These are phyloP conservation scores for Boletus pseudo-olivaceus DNA, from an alignment of 768 basidiomycete genomes.

Conservation along the genomic window DNA sequence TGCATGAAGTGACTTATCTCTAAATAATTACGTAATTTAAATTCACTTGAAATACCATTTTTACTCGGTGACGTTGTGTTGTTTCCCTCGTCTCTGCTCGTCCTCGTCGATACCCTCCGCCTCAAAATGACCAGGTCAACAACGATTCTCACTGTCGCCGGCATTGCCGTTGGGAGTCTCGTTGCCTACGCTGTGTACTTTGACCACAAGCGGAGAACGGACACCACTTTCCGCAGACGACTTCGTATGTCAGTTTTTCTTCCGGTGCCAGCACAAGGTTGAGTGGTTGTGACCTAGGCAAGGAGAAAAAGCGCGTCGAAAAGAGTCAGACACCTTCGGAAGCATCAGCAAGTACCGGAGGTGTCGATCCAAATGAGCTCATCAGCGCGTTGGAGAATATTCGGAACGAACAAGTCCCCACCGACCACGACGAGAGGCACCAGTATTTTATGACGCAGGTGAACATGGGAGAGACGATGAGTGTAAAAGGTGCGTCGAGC, in stretches of 20 bases:
- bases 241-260: constrained; percentile 57
- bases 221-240: constrained; percentile 81
- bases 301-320: constrained; percentile 86
- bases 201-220: constrained; percentile 90
- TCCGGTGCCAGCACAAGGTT: not conserved
- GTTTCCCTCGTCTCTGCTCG: constrained; percentile 3
- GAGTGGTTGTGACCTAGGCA: constrained; percentile 49
- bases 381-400: constrained; percentile 61
- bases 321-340: constrained; percentile 55
- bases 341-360: constrained; percentile 19
- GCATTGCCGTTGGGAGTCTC: constrained; percentile 49
- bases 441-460: constrained; percentile 90
- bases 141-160: constrained; percentile 39
- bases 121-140: constrained; percentile 32
- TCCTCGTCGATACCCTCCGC: not conserved
- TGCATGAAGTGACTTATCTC: constrained; percentile 1
- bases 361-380: constrained; percentile 51
- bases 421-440: constrained; percentile 75
- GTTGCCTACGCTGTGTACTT: constrained; percentile 90
- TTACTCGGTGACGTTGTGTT: constrained; percentile 6
- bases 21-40: constrained; percentile 22
- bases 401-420: constrained; percentile 65
- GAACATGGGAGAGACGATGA: constrained; percentile 80
- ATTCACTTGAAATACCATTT: constrained; percentile 6
- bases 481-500: constrained; percentile 54